These are phyloP conservation scores for Stereum hirsutum DNA, from an alignment of 1,284 basidiomycete species.

Conservation along the genomic window DNA sequence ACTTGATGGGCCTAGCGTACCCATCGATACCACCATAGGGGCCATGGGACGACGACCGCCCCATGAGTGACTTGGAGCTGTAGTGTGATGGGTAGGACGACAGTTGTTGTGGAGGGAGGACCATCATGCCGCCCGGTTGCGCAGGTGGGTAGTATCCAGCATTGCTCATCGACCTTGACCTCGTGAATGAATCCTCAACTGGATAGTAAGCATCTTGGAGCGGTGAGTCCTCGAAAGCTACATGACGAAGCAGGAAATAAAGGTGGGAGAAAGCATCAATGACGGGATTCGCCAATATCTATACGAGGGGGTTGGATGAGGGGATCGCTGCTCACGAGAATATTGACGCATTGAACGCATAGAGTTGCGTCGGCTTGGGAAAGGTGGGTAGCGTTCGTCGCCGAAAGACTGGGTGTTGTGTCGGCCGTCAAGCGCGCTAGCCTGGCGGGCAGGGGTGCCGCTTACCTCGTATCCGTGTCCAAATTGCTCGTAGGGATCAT, in stretches of 20 bases:
- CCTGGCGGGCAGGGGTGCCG: conserved; percentile 1
- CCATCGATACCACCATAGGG: background rate
- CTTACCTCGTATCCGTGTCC: conserved; percentile 10
- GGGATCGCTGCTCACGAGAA: conserved; percentile 9
- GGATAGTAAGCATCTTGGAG: conserved; percentile 8
- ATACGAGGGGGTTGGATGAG: background rate
- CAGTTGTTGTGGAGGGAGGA: conserved; percentile 8
- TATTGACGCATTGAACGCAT: conserved; percentile 1
- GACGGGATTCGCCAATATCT: conserved; percentile 2
- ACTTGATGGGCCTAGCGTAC: conserved; percentile 38
- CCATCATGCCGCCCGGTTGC: background rate
- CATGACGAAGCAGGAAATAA: conserved; percentile 6
- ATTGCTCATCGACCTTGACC: conserved; percentile 9
- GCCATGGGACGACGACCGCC: conserved; percentile 9
- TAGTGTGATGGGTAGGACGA: conserved; percentile 10
- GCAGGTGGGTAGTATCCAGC: conserved; percentile 7
- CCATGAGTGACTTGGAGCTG: conserved; percentile 6
- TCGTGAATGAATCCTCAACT: conserved; percentile 10
- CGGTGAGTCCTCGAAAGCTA: conserved; percentile 12
- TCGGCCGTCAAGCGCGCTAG: conserved; percentile 4
- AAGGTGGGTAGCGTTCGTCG: background rate
- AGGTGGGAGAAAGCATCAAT: background rate
- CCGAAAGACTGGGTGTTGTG: conserved; percentile 7
- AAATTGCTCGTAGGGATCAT: conserved; percentile 1
- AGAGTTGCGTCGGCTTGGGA: conserved; percentile 4